Evolutionary conservation across 225 moss, liverwort and hornwort genomes (phyloP), one percentile per base, ranked within the genome.

Genomic region (Thuidium tamariscinum): DNA sequence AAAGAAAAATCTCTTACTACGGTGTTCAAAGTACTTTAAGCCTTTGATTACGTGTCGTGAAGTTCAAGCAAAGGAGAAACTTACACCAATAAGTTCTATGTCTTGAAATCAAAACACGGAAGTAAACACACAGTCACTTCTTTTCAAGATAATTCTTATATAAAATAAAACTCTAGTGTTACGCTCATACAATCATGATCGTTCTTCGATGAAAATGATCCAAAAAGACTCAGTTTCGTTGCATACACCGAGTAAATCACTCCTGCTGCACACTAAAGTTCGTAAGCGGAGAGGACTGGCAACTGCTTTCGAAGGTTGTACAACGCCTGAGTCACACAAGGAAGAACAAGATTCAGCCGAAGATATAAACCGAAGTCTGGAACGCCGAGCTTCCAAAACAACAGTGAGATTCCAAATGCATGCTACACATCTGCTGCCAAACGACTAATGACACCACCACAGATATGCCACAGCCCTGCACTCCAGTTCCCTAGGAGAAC

Each of bases 191-290:
- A n/a, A n/a, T n/a, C n/a, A n/a, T n/a, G n/a, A n/a, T n/a, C n/a
- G n/a, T n/a, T n/a, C n/a, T n/a, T n/a, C n/a, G n/a, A n/a, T n/a
- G n/a, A n/a, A n/a, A n/a, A n/a, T n/a, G n/a, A n/a, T n/a, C n/a
- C n/a, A n/a, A n/a, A n/a, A n/a, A n/a, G n/a, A n/a, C n/a, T n/a
- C n/a, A n/a, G n/a, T n/a, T n/a, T 91, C 95, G 88, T 88, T 82
- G 93, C 97, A 99, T 11, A 96, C 86, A 54, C 88, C 79, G 20
- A 94, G 92, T 56, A 99, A 90, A 70, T 97, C 96, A 55, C 77
- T 87, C 85, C 92, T 91, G 88, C 88, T 91, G 86, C 99, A 99
- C 79, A 93, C 93, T 67, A 94, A 87, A 73, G 87, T 94, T 80
- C 99, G 93, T 61, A 99, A 87, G 16, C 84, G 94, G 70, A 95